Evolutionary conservation across 768 basidiomycete genomes (phyloP).

Genomic region (Pleurotus sapidus): DNA sequence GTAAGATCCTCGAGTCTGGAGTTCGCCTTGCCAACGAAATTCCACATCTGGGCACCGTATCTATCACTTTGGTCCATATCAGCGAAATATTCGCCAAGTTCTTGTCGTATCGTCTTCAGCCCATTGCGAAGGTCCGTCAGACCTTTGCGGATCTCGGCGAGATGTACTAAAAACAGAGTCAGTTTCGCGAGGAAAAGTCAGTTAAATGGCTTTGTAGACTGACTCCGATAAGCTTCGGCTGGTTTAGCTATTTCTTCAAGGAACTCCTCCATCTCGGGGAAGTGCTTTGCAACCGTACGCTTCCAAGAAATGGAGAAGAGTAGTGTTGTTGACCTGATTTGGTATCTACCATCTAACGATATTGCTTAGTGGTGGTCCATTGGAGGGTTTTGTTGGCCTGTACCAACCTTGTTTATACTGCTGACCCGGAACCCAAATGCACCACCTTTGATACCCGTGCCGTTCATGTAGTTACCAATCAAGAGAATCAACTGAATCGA

Average conservation of each 20-base stretch:
- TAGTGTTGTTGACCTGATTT: constrained; percentile 95
- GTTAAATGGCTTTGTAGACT: constrained; percentile 10
- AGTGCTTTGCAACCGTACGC: constrained; percentile 83
- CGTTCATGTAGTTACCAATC: constrained; percentile 98
- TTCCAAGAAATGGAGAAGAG: constrained; percentile 92
- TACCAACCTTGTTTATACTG: constrained; percentile 88
- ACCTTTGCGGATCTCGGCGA: constrained; percentile 81
- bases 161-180: constrained; percentile 56
- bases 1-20: constrained; percentile 76
- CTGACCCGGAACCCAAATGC: constrained; percentile 97
- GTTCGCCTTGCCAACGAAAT: constrained; percentile 75
- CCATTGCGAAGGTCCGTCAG: constrained; percentile 71
- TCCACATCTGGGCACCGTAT: constrained; percentile 91
- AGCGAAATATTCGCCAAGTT: constrained; percentile 76
- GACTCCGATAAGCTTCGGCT: constrained; percentile 91
- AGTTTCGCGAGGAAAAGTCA: constrained; percentile 6
- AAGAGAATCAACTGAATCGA: constrained; percentile 73
- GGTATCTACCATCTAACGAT: constrained; percentile 84
- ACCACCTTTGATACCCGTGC: constrained; percentile 92
- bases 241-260: constrained; percentile 86
- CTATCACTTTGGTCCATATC: constrained; percentile 69
- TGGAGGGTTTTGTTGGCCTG: not conserved
- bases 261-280: constrained; percentile 85
- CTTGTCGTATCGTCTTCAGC: constrained; percentile 75
- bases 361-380: not conserved